phyloP scores from a whole-genome alignment of 164 flowering plant genomes.

The Houttuynia cordata region DNA sequence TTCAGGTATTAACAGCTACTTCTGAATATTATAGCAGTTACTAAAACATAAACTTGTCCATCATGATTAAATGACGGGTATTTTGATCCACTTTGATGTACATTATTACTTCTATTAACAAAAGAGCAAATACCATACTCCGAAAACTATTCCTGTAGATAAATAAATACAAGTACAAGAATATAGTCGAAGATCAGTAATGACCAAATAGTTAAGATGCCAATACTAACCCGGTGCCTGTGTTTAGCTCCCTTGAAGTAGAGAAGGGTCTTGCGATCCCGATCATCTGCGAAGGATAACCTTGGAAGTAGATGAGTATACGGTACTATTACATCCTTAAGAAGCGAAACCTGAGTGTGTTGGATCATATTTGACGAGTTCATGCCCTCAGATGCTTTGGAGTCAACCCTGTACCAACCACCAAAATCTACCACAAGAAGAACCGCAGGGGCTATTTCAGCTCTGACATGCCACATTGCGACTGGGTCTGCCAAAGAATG shows the following conservation, averaged over 20 bases:
- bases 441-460: slow-evolving; percentile 73
- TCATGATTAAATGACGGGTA: too few relatives aligned
- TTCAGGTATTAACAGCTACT: not conserved
- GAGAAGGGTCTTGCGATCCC: slow-evolving; percentile 57
- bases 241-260: slow-evolving; percentile 97
- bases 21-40: too few relatives aligned
- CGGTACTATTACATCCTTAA: slow-evolving; percentile 89
- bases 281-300: slow-evolving; percentile 44
- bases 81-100: not conserved
- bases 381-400: slow-evolving; percentile 42
- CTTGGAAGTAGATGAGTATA: slow-evolving; percentile 88
- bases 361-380: slow-evolving; percentile 61
- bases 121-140: not conserved
- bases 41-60: not conserved
- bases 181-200: not conserved
- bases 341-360: slow-evolving; percentile 80
- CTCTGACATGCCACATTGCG: slow-evolving; percentile 96
- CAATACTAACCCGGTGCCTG: slow-evolving; percentile 71
- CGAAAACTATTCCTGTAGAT: too few relatives aligned
- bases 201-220: not conserved
- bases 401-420: slow-evolving; percentile 77
- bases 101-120: not conserved
- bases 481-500: slow-evolving; percentile 99
- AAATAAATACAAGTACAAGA: too few relatives aligned
- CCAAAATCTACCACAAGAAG: slow-evolving; percentile 95